Evolutionary conservation across 2,329 filamentous ascomycete genomes (phyloP).

Genomic region (Aureobasidium mangrovei): DNA sequence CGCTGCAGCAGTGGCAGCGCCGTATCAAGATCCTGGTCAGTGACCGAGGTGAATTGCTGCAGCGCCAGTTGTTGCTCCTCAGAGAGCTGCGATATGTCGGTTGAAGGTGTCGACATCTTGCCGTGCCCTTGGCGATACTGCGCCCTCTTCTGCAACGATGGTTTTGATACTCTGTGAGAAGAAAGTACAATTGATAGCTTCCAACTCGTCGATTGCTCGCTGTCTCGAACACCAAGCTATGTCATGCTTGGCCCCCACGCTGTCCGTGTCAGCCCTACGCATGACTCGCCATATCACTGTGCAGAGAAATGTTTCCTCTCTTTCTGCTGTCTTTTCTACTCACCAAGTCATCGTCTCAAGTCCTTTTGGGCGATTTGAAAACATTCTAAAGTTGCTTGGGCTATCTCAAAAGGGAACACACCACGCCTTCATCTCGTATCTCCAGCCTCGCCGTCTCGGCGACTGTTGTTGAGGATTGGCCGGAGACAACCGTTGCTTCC

Average conservation of each 20-base stretch:
- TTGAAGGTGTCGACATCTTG: slow-evolving; percentile 31
- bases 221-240: slow-evolving; percentile 1
- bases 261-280: neutral
- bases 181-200: neutral
- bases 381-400: too few relatives aligned
- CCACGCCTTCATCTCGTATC: too few relatives aligned
- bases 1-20: slow-evolving; percentile 71
- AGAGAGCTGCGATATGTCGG: slow-evolving; percentile 62
- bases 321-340: too few relatives aligned
- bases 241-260: slow-evolving; percentile 1
- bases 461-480: neutral
- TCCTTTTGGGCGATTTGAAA: too few relatives aligned
- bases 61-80: slow-evolving; percentile 72
- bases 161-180: neutral
- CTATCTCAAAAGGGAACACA: neutral
- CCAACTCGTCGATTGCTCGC: neutral
- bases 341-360: too few relatives aligned
- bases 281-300: neutral
- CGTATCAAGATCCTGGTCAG: slow-evolving; percentile 67
- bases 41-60: slow-evolving; percentile 81
- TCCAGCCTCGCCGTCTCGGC: neutral
- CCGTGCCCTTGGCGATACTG: neutral
- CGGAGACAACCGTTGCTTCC: slow-evolving; percentile 2
- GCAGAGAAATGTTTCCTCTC: neutral
- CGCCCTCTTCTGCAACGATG: neutral